Percentiles rank a stretch among this genome's conserved stretches.
These are phyloP conservation scores for Cylindrotheca closterium DNA, from an alignment of 108 stramenopile species.

Conservation along the genomic window DNA sequence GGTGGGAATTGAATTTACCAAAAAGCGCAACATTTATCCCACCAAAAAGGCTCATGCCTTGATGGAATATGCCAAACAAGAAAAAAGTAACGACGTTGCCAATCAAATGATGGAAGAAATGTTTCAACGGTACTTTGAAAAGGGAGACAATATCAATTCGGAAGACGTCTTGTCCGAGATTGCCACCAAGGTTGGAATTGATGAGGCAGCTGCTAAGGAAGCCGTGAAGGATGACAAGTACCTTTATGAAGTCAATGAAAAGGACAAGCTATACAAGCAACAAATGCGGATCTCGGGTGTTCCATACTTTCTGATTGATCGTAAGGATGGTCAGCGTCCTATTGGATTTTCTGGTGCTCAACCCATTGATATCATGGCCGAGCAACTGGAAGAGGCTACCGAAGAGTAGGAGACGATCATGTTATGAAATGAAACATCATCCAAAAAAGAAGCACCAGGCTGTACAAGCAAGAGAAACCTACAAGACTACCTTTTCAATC, in stretches of 20 bases:
- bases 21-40: constrained; percentile 18
- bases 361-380: constrained; percentile 30
- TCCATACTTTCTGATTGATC: constrained; percentile 36
- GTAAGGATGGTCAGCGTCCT: constrained; percentile 21
- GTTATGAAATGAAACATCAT: no score
- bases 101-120: constrained; percentile 33
- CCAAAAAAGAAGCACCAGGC: no score
- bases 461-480: no score
- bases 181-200: constrained; percentile 16
- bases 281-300: constrained; percentile 29
- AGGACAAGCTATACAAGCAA: constrained; percentile 8
- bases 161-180: constrained; percentile 7
- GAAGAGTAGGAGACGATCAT: constrained; percentile 6
- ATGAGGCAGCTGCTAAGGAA: constrained; percentile 11
- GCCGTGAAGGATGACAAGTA: constrained; percentile 14
- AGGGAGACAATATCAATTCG: constrained; percentile 20
- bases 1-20: constrained; percentile 33
- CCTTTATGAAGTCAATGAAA: constrained; percentile 13
- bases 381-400: constrained; percentile 23
- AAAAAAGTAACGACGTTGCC: constrained; percentile 23
- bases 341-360: constrained; percentile 36
- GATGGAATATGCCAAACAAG: constrained; percentile 28
- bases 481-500: no score
- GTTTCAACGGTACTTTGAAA: constrained; percentile 35
- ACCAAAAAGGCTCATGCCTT: constrained; percentile 31